Evolutionary conservation across 768 basidiomycete genomes (phyloP), one percentile per base, ranked within the genome.

Genomic region (Panellus pusillus): DNA sequence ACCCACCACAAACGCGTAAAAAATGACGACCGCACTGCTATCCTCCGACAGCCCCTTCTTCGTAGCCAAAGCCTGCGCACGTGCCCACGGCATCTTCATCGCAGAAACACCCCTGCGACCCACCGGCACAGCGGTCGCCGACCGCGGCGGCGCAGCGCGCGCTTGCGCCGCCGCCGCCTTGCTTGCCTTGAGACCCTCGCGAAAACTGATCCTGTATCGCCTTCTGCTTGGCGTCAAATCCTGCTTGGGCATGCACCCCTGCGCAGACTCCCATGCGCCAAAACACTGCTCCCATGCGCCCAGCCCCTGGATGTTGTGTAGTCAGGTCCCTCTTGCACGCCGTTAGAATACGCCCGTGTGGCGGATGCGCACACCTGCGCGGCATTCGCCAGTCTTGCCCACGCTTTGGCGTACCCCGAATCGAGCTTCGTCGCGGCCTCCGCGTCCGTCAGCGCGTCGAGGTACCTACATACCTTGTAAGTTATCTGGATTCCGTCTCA

Each of bases 381-480:
- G 18, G 68, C 74, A 18, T 68, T 63, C 13, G 69, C 77, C 14
- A 74, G 63, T 46, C 78, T 66, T 27, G 67, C 68, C 73, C 74
- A 77, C 27, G 66, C 76, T 57, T 78, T 78, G 4, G 68, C 65
- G 47, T 75, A 79, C 2, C 55, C 63, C 6, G 76, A 70, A 55
- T 78, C 75, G n/a, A 76, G 59, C 29, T 70, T 61, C 9, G 70
- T 73, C 11, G 76, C 74, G 74, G 73, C 41, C 28, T 3, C 6
- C n/a, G 5, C 2, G 14, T 19, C 7, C 37, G 18, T 29, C 35
- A 39, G 31, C 31, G 31, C 31, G 13, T 32, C 31, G 13, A 32
- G 31, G n/a, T n/a, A n/a, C n/a, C n/a, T n/a, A n/a, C n/a, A n/a
- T n/a, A n/a, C n/a, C n/a, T n/a, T n/a, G n/a, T n/a, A n/a, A n/a